Evolutionary conservation across 2,329 filamentous ascomycete species (phyloP).

Genomic region (Ramularia endophylla): DNA sequence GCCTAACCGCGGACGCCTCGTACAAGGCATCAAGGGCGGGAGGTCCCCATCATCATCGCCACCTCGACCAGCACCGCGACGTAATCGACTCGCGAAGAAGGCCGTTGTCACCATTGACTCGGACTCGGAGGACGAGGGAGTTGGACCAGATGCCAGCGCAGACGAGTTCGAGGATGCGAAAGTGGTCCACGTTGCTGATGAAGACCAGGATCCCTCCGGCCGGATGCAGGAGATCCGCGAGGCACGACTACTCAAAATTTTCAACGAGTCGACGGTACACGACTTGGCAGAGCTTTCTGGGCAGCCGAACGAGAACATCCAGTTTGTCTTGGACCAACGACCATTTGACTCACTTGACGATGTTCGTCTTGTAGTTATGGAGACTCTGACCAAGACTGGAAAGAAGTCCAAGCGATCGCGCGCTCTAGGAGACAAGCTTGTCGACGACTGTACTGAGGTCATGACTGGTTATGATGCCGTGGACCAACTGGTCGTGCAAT

Average conservation of each 20-base stretch:
- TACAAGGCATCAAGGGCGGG: constrained; percentile 43
- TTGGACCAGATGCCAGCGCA: constrained; percentile 24
- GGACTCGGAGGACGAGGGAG: constrained; percentile 39
- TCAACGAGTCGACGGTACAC: constrained; percentile 71
- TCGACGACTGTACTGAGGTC: constrained; percentile 65
- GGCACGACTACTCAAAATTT: constrained; percentile 61
- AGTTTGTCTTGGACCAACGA: constrained; percentile 63
- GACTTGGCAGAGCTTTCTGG: constrained; percentile 79
- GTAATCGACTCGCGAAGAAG: constrained; percentile 17
- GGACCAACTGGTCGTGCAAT: constrained; percentile 71
- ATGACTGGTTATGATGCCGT: constrained; percentile 75
- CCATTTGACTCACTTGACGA: constrained; percentile 65
- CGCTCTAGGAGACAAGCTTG: constrained; percentile 59
- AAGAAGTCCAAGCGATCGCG: constrained; percentile 44
- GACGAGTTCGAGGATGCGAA: constrained; percentile 12
- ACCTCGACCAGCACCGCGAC: constrained; percentile 8
- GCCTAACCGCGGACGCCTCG: constrained; percentile 35
- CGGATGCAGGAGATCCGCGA: constrained; percentile 18
- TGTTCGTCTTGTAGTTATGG: constrained; percentile 57
- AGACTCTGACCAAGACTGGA: constrained; percentile 44
- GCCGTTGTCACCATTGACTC: constrained; percentile 31
- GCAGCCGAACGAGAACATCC: constrained; percentile 62
- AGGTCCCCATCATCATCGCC: constrained; percentile 32
- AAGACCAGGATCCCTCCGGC: constrained; percentile 29
- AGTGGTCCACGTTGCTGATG: constrained; percentile 14